These are phyloP conservation scores for Aquilaria malaccensis DNA, from an alignment of 345 rosid species.

Conservation along the genomic window DNA sequence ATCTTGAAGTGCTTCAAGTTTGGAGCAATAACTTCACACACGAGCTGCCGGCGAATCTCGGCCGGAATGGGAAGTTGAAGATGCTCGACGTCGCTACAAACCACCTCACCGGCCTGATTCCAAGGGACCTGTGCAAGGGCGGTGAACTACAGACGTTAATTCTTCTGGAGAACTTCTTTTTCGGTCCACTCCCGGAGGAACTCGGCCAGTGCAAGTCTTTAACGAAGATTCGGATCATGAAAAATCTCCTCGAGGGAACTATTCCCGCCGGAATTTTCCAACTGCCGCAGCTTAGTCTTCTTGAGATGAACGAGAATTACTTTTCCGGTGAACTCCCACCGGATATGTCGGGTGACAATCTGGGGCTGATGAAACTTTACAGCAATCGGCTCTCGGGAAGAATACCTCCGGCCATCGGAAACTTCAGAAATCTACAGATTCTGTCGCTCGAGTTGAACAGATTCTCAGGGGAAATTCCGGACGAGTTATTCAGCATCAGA, in stretches of 20 bases:
- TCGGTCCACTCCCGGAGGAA: slow-evolving; percentile 61
- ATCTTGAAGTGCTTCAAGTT: slow-evolving; percentile 52
- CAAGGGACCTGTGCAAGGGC: slow-evolving; percentile 62
- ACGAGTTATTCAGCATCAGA: slow-evolving; percentile 41
- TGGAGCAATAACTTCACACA: slow-evolving; percentile 81
- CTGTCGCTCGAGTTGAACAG: slow-evolving; percentile 46
- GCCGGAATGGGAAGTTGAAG: slow-evolving; percentile 52
- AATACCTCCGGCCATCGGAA: slow-evolving; percentile 62
- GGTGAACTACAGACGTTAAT: slow-evolving; percentile 42
- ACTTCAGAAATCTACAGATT: slow-evolving; percentile 32
- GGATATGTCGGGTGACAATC: slow-evolving; percentile 41
- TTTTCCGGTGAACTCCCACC: slow-evolving; percentile 72
- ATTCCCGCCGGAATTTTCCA: slow-evolving; percentile 69
- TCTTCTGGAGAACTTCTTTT: slow-evolving; percentile 60
- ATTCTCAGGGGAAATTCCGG: slow-evolving; percentile 49
- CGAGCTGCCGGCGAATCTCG: slow-evolving; percentile 58
- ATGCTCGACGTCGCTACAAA: slow-evolving; percentile 59
- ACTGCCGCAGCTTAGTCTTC: slow-evolving; percentile 31
- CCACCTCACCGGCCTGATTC: slow-evolving; percentile 69
- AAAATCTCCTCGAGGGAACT: slow-evolving; percentile 50
- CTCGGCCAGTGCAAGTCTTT: slow-evolving; percentile 68
- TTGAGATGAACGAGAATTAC: slow-evolving; percentile 54
- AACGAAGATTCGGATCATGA: slow-evolving; percentile 37
- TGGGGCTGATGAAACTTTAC: slow-evolving; percentile 36
- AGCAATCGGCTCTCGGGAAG: slow-evolving; percentile 57